A percentile compares a stretch with the other conserved stretches of the same genome.
phyloP scores from a whole-genome alignment of 139 green algal genomes.

The Coccomyxa sp. region DNA sequence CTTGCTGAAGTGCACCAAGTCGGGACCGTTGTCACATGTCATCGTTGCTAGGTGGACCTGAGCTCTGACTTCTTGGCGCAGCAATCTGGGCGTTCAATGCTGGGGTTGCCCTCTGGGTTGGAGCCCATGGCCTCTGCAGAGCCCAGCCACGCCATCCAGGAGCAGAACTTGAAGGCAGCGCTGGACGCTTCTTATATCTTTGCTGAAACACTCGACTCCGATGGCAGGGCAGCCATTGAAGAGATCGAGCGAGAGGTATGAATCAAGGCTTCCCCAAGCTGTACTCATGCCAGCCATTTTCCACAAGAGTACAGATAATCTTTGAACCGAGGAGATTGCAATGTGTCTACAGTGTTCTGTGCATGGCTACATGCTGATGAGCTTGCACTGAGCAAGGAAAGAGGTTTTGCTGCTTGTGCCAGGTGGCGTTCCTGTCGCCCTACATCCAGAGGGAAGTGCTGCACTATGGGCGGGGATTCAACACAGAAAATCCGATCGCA shows the following conservation, averaged over 20 bases:
- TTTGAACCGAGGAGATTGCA: neutral
- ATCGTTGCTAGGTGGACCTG: no score
- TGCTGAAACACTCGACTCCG: neutral
- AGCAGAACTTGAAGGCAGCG: neutral
- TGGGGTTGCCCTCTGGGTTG: no score
- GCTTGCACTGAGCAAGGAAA: no score
- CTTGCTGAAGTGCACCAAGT: no score
- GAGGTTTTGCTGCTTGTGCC: neutral
- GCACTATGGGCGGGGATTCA: conserved; percentile 28
- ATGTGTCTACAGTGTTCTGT: neutral
- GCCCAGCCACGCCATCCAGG: neutral
- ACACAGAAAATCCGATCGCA: conserved; percentile 25
- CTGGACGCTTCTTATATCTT: neutral
- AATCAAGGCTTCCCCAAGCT: neutral
- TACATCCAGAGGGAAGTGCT: conserved; percentile 49
- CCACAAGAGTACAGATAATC: neutral
- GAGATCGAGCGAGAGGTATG: conserved; percentile 19
- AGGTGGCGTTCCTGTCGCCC: conserved; percentile 39
- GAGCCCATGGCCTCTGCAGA: neutral
- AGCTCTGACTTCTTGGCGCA: no score
- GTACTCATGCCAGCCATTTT: neutral
- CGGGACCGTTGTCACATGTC: no score
- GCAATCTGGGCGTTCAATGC: no score
- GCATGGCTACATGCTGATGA: no score
- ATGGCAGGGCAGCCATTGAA: neutral